phyloP scores from a whole-genome alignment of 345 rosid genomes.

The Lagerstroemia speciosa region DNA sequence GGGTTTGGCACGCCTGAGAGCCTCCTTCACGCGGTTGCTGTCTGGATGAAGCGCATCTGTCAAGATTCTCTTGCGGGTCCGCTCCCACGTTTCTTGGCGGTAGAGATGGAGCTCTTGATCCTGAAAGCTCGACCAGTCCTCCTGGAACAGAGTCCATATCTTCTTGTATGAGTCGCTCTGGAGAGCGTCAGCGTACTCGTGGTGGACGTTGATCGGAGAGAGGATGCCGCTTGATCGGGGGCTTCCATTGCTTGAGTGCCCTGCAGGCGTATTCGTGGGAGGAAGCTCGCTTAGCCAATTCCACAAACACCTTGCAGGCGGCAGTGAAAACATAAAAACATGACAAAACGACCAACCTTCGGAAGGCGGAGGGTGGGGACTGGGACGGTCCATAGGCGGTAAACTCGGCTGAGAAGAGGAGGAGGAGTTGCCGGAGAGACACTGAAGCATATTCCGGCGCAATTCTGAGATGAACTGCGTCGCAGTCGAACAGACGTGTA shows the following conservation, averaged over 20 bases:
- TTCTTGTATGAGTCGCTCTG: slow-evolving; percentile 59
- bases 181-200: slow-evolving; percentile 39
- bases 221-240: slow-evolving; percentile 27
- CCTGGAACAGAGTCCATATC: slow-evolving; percentile 41
- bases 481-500: not conserved
- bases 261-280: slow-evolving; percentile 21
- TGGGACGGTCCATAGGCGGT: slow-evolving; percentile 11
- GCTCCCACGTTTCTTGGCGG: slow-evolving; percentile 5
- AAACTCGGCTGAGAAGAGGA: slow-evolving; percentile 23
- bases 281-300: slow-evolving; percentile 29
- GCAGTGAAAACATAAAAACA: not conserved
- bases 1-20: slow-evolving; percentile 31
- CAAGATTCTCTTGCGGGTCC: slow-evolving; percentile 23
- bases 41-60: slow-evolving; percentile 45
- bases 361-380: slow-evolving; percentile 19
- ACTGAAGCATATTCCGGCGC: slow-evolving; percentile 27
- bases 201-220: slow-evolving; percentile 47
- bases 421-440: slow-evolving; percentile 42
- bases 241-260: slow-evolving; percentile 30
- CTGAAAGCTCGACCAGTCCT: slow-evolving; percentile 8
- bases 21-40: slow-evolving; percentile 39
- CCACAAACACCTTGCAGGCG: slow-evolving; percentile 29
- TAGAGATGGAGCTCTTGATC: slow-evolving; percentile 14
- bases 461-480: not conserved
- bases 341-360: slow-evolving; percentile 19